Evolutionary conservation across 805 yeast species (phyloP).

Genomic region (Torulaspora maleeae): DNA sequence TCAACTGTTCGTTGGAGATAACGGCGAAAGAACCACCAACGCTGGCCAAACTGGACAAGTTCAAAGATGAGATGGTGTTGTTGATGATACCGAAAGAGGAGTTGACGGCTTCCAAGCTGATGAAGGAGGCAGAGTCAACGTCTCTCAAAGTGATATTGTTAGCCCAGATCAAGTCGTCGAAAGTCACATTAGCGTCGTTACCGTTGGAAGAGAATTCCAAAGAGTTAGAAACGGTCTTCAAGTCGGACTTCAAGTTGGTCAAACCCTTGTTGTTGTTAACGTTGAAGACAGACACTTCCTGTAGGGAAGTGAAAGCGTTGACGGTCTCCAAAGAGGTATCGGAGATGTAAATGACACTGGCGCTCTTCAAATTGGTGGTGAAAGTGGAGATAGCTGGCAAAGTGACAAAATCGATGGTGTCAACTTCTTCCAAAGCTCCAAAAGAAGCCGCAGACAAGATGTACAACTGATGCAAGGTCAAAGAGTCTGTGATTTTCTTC

Average conservation of each 20-base stretch:
- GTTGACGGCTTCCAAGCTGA: slow-evolving; percentile 65
- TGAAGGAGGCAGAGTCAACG: slow-evolving; percentile 66
- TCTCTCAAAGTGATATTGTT: slow-evolving; percentile 83
- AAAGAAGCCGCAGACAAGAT: slow-evolving; percentile 62
- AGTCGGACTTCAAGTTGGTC: slow-evolving; percentile 63
- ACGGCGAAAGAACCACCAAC: slow-evolving; percentile 82
- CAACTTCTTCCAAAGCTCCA: slow-evolving; percentile 77
- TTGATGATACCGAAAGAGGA: slow-evolving; percentile 76
- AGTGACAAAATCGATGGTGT: slow-evolving; percentile 72
- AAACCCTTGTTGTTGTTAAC: slow-evolving; percentile 88
- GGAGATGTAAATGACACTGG: slow-evolving; percentile 63
- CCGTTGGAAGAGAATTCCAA: slow-evolving; percentile 85
- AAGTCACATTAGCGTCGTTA: slow-evolving; percentile 60
- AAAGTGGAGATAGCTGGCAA: slow-evolving; percentile 75
- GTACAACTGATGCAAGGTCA: slow-evolving; percentile 60
- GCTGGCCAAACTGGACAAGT: slow-evolving; percentile 48
- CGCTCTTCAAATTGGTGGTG: slow-evolving; percentile 69
- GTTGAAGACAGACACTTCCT: slow-evolving; percentile 53
- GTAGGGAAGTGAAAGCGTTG: slow-evolving; percentile 53
- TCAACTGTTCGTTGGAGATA: slow-evolving; percentile 67
- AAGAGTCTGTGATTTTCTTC: slow-evolving; percentile 65
- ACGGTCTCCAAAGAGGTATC: slow-evolving; percentile 68
- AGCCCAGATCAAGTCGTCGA: slow-evolving; percentile 75
- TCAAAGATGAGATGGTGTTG: slow-evolving; percentile 58
- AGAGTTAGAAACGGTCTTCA: slow-evolving; percentile 67